Base-by-base conservation (phyloP, 176 grass and related monocot genomes). In the Triticum urartu region DNA sequence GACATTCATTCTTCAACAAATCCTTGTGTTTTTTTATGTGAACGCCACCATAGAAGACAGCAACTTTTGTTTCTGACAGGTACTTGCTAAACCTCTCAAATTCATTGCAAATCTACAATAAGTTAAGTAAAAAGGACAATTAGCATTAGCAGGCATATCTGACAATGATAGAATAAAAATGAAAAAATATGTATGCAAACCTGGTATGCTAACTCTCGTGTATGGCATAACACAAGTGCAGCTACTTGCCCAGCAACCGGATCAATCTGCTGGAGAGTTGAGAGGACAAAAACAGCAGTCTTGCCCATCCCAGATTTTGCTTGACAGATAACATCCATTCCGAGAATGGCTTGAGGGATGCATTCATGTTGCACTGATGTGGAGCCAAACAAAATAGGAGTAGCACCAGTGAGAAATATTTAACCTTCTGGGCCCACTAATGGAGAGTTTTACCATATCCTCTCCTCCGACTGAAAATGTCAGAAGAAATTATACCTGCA, bases 31-130 rank as follows among this genome's bases (percentile, higher is more conserved):
- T 99, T 38, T 83, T 84, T 33, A 99, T 93, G 90, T 99, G 94
- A 65, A 99, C 97, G 32, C 97, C 97, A 38, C 94, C 97, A 33
- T 99, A 99, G 89, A 99, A 99, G 65, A 99, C 97, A 77, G 94
- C 97, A 86, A 99, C 89, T 84, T 99, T 99, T 28, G 94, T 80
- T 69, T 99, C 97, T 5, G 91, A 14, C 1, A 99, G 69, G 78
- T 99, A 99, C 79, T 93, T 99, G 82, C 94, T 99, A 85, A 99
- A 99, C 68, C 97, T 96, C 94, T 99, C 97, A 71, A 99, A 99
- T 75, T 99, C 97, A 1, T 99, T 81, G 70, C 97, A 99, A 18
- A 99, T 99, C 97, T 99, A 54, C 72, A 94, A 80, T 2, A 84
- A 30, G 47, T 24, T 1, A 76, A 54, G 1, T 68, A 62, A 82